Percentiles rank a stretch among this genome's conserved stretches.
Conservation (phyloP, 768 basidiomycete genomes). For the Kondoa subrosea region DNA sequence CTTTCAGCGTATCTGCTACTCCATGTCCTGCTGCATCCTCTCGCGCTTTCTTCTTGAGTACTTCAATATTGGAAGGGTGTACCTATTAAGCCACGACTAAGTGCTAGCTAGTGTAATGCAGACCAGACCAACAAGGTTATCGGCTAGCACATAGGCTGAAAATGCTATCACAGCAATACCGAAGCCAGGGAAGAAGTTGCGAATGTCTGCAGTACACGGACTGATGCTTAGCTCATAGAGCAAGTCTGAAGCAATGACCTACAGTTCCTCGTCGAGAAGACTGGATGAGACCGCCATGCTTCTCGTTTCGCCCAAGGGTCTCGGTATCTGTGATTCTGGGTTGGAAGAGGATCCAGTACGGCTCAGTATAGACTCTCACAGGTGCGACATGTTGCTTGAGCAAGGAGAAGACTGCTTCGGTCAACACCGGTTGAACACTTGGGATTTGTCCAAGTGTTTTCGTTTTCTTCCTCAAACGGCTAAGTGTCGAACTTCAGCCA, state of each 20-base stretch:
- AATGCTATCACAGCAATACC: slow-evolving; percentile 85
- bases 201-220: slow-evolving; percentile 59
- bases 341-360: slow-evolving; percentile 38
- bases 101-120: too few relatives aligned
- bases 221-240: too few relatives aligned
- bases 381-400: too few relatives aligned
- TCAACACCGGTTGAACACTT: too few relatives aligned
- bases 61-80: too few relatives aligned
- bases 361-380: too few relatives aligned
- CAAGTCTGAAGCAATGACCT: too few relatives aligned
- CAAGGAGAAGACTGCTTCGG: too few relatives aligned
- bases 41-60: not conserved
- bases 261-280: slow-evolving; percentile 17
- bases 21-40: not conserved
- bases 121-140: slow-evolving; percentile 44
- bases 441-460: too few relatives aligned
- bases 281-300: slow-evolving; percentile 6
- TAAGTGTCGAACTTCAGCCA: too few relatives aligned
- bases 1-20: not conserved
- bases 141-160: slow-evolving; percentile 70
- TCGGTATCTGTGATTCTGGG: not conserved
- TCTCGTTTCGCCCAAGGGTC: not conserved
- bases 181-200: slow-evolving; percentile 82
- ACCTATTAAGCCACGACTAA: too few relatives aligned
- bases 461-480: too few relatives aligned